Percentiles rank a stretch among this genome's conserved stretches.
phyloP scores from a whole-genome alignment of 495 filamentous ascomycete species.

The Alectoria sarmentosa region DNA sequence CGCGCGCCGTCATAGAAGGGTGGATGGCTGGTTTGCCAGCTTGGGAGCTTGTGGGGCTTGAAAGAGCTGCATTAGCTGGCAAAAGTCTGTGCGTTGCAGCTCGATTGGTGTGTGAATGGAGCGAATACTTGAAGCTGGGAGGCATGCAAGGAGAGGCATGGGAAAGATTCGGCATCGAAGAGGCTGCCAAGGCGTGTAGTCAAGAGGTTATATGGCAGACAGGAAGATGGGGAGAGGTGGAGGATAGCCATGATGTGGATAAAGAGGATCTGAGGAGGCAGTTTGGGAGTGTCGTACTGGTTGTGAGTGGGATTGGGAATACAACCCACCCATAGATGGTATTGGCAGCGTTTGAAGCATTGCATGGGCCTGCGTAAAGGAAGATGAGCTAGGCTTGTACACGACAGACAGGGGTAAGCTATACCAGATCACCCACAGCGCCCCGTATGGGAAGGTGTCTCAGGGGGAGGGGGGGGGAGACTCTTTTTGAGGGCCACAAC shows the following conservation, averaged over 20 bases:
- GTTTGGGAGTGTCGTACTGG: conserved; percentile 74
- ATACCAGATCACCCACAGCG: not conserved
- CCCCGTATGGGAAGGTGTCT: not conserved
- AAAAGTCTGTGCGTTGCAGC: conserved; percentile 79
- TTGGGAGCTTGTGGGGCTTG: conserved; percentile 80
- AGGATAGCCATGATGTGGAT: conserved; percentile 97
- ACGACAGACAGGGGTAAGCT: not conserved
- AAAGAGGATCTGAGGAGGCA: conserved; percentile 86
- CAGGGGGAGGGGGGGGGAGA: not conserved
- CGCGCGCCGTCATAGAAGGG: conserved; percentile 63
- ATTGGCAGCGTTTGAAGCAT: not conserved
- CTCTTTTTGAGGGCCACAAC: not conserved
- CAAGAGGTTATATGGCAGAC: conserved; percentile 91
- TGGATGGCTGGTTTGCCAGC: conserved; percentile 68
- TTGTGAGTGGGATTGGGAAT: conserved; percentile 52
- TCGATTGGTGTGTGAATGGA: conserved; percentile 82
- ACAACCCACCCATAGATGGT: not conserved
- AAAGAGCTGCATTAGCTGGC: conserved; percentile 71
- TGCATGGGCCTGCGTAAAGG: not conserved
- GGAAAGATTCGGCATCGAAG: conserved; percentile 44
- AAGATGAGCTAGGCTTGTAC: not conserved
- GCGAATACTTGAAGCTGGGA: conserved; percentile 52
- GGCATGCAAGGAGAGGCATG: conserved; percentile 24
- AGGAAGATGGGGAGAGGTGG: conserved; percentile 87
- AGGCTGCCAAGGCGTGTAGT: conserved; percentile 70